These are phyloP conservation scores for Mycena crocata DNA, from an alignment of 768 basidiomycete genomes.

Conservation along the genomic window DNA sequence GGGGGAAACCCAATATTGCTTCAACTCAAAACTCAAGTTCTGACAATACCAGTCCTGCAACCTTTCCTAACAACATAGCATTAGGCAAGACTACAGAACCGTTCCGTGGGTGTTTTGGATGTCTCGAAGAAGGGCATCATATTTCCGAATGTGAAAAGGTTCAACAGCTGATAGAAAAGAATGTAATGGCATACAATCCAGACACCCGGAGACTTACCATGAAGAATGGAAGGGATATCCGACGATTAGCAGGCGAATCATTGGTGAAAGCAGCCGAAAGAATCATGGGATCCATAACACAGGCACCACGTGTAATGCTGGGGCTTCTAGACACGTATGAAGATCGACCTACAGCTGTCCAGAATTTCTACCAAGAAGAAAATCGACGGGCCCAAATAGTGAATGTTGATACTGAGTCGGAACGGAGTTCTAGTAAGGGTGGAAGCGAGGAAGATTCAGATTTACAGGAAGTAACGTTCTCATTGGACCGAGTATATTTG, in stretches of 20 bases:
- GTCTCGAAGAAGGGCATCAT: not conserved
- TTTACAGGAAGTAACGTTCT: too few relatives aligned
- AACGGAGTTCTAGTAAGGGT: too few relatives aligned
- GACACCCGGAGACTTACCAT: not conserved
- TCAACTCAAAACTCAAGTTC: too few relatives aligned
- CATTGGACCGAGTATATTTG: too few relatives aligned
- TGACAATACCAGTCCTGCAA: too few relatives aligned
- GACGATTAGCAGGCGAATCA: not conserved
- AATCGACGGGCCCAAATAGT: not conserved
- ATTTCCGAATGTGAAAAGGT: not conserved
- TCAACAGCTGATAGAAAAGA: not conserved
- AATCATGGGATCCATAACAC: too few relatives aligned
- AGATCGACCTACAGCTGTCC: not conserved
- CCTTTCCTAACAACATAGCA: too few relatives aligned
- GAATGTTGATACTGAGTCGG: not conserved
- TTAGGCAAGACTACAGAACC: too few relatives aligned
- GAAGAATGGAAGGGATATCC: not conserved
- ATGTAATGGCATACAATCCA: not conserved
- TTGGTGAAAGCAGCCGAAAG: not conserved
- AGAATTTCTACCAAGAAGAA: not conserved
- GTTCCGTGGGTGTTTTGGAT: not conserved
- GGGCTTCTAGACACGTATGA: not conserved
- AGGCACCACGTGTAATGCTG: not conserved
- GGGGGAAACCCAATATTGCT: too few relatives aligned
- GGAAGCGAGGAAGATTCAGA: too few relatives aligned